These are phyloP conservation scores for Aspergillus conjunctus DNA, from an alignment of 495 filamentous ascomycete species.

Conservation along the genomic window DNA sequence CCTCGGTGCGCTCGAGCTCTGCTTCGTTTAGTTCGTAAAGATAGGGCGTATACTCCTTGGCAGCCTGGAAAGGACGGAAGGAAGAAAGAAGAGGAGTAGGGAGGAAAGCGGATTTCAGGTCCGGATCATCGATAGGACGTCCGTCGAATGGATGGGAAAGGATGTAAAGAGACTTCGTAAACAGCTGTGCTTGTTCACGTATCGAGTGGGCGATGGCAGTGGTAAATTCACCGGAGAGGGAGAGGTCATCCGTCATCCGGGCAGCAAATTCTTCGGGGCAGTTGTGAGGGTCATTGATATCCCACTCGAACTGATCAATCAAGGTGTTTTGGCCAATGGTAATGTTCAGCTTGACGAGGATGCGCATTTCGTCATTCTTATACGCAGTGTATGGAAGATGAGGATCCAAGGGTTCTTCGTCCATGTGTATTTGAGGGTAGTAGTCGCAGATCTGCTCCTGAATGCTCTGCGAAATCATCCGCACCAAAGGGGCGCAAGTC, in stretches of 20 bases:
- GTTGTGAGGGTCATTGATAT: slow-evolving; percentile 92
- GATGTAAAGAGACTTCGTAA: slow-evolving; percentile 90
- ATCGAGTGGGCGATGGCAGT: slow-evolving; percentile 98
- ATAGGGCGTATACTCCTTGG: slow-evolving; percentile 90
- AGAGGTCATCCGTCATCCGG: slow-evolving; percentile 87
- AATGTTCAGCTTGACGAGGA: slow-evolving; percentile 93
- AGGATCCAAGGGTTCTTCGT: slow-evolving; percentile 88
- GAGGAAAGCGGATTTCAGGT: slow-evolving; percentile 81
- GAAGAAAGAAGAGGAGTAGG: slow-evolving; percentile 78
- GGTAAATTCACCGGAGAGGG: slow-evolving; percentile 91
- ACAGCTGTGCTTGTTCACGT: slow-evolving; percentile 90
- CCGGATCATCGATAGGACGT: slow-evolving; percentile 86
- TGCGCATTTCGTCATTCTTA: slow-evolving; percentile 98
- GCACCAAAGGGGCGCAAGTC: slow-evolving; percentile 61
- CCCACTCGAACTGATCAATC: slow-evolving; percentile 98
- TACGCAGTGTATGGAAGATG: slow-evolving; percentile 89
- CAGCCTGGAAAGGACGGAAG: slow-evolving; percentile 85
- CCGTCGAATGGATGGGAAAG: slow-evolving; percentile 94
- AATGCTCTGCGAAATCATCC: slow-evolving; percentile 77
- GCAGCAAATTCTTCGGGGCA: slow-evolving; percentile 91
- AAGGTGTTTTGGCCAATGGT: slow-evolving; percentile 94
- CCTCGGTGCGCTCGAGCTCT: slow-evolving; percentile 86
- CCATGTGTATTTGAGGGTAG: slow-evolving; percentile 84
- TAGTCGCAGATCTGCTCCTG: slow-evolving; percentile 90
- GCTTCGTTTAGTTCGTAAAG: slow-evolving; percentile 91